Evolutionary conservation across 345 rosid genomes (phyloP).

Genomic region (Schrenkiella parvula): DNA sequence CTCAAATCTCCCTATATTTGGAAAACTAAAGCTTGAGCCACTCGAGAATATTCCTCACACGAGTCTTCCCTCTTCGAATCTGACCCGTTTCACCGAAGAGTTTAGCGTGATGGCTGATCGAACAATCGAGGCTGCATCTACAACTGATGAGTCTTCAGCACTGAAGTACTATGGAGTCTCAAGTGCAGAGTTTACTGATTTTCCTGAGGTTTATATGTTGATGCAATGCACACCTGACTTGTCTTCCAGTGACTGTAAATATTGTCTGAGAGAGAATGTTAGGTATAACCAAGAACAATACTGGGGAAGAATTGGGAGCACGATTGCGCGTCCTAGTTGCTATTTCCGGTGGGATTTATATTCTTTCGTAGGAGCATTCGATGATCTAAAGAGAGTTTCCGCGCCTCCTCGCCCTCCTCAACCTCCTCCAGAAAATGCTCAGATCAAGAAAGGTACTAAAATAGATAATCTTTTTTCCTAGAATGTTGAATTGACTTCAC

Average conservation of each 20-base stretch:
- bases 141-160: conserved; percentile 28
- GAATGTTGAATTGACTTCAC: background rate
- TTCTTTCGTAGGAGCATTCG: background rate
- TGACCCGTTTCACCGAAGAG: conserved; percentile 25
- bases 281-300: conserved; percentile 13
- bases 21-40: conserved; percentile 29
- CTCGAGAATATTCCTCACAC: background rate
- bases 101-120: conserved; percentile 27
- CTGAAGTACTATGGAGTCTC: conserved; percentile 40
- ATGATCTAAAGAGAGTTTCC: background rate
- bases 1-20: conserved; percentile 27
- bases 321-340: conserved; percentile 41
- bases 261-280: conserved; percentile 28
- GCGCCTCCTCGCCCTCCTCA: conserved; percentile 29
- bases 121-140: conserved; percentile 26
- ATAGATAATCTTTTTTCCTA: background rate
- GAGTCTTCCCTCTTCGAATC: background rate
- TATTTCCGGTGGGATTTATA: conserved; percentile 35
- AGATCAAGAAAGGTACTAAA: conserved; percentile 22
- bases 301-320: conserved; percentile 36
- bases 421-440: background rate
- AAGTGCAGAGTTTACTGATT: conserved; percentile 17
- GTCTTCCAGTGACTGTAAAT: conserved; percentile 31
- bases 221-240: conserved; percentile 63
- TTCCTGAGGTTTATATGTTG: conserved; percentile 31